phyloP scores from a whole-genome alignment of 164 flowering plant species.

The Umbilicus rupestris region DNA sequence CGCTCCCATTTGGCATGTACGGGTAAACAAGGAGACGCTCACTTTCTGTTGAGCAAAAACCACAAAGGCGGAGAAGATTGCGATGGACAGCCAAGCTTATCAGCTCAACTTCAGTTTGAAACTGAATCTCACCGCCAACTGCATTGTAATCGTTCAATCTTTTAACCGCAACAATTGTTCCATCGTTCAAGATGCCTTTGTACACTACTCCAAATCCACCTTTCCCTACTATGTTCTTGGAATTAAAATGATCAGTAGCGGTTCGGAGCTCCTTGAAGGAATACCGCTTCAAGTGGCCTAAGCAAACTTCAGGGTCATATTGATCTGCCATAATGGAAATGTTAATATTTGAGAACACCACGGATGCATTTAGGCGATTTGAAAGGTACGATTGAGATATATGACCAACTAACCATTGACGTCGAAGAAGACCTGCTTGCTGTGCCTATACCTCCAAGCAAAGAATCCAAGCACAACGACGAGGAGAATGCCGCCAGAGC shows the following conservation, averaged over 20 bases:
- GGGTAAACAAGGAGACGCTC: conserved; percentile 65
- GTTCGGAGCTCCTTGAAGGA: conserved; percentile 48
- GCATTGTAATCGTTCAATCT: conserved; percentile 57
- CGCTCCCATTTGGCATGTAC: conserved; percentile 75
- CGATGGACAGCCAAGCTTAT: conserved; percentile 69
- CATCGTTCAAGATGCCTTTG: conserved; percentile 62
- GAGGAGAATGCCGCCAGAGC: conserved; percentile 61
- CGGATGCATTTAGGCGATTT: no score
- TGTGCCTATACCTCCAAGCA: conserved; percentile 71
- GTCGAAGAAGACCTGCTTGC: conserved; percentile 78
- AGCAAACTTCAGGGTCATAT: conserved; percentile 39
- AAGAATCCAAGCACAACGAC: conserved; percentile 55
- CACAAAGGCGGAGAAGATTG: conserved; percentile 49
- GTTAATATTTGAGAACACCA: background rate
- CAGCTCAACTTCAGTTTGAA: conserved; percentile 70
- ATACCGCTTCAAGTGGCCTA: conserved; percentile 54
- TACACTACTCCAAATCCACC: conserved; percentile 71
- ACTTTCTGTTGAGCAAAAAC: conserved; percentile 47
- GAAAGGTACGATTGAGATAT: background rate
- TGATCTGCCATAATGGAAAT: conserved; percentile 28
- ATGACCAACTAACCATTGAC: conserved; percentile 31
- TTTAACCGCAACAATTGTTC: conserved; percentile 54
- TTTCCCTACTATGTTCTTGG: conserved; percentile 54
- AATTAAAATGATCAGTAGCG: conserved; percentile 61
- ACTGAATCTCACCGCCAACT: conserved; percentile 51